Conservation (phyloP, 371 early-diverging fungal species). For the Chytridium lagenaria region DNA sequence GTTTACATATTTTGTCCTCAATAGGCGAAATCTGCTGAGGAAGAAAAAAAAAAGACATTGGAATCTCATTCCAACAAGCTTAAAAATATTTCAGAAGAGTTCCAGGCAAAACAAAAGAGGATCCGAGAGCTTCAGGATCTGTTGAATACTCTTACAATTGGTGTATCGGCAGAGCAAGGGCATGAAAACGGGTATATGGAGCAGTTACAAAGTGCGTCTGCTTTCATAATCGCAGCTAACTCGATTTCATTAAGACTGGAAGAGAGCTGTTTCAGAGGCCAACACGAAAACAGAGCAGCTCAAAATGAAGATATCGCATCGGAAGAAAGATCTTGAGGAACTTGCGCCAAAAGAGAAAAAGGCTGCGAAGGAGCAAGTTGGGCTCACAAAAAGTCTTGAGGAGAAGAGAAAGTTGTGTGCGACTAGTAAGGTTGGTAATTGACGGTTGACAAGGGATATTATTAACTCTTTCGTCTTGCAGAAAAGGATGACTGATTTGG, state of each 20-base stretch:
- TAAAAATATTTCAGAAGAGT: neutral
- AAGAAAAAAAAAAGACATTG: neutral
- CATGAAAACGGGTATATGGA: conserved; percentile 94
- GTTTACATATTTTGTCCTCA: neutral
- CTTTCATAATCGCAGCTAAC: conserved; percentile 1
- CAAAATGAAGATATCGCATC: conserved; percentile 70
- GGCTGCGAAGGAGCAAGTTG: conserved; percentile 52
- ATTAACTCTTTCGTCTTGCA: neutral
- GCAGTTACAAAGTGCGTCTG: conserved; percentile 73
- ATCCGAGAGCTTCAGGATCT: conserved; percentile 77
- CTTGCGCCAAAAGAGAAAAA: conserved; percentile 48
- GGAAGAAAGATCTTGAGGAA: conserved; percentile 67
- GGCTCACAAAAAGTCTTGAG: conserved; percentile 32
- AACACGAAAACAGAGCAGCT: conserved; percentile 74
- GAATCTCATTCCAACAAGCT: neutral
- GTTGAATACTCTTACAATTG: conserved; percentile 90
- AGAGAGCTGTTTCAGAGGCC: conserved; percentile 61
- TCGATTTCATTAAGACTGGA: conserved; percentile 55
- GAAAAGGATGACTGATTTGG: neutral
- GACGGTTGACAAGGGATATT: neutral
- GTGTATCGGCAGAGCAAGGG: conserved; percentile 88
- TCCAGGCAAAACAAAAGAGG: conserved; percentile 46
- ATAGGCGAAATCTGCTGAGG: neutral
- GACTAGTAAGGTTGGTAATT: conserved; percentile 43
- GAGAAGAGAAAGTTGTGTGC: conserved; percentile 55